Base-by-base conservation (phyloP, 805 yeast species). In the Candida multigemmis region DNA sequence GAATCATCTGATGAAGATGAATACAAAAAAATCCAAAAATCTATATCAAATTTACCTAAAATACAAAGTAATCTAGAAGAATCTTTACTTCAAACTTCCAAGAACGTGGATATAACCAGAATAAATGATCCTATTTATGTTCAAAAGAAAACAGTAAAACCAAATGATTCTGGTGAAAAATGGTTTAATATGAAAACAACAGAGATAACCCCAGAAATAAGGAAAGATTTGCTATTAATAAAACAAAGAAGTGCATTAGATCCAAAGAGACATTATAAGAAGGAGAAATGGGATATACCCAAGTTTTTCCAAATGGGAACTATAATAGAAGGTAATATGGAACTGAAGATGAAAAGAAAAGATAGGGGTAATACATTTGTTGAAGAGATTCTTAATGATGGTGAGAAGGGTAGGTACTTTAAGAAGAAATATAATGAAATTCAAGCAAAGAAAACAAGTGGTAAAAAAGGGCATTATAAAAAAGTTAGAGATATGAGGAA, bases 201-300 rank as follows among this genome's bases (percentile, higher is more conserved):
- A 5, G 91, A 81, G 40, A 53, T 82, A 34, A 81, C 93, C 7
- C 74, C 78, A 2, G 66, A 68, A 16, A 48, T 82, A 12, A 80
- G 80, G 44, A 66, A 94, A 33, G 97, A 91, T 49, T 48, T 91
- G 40, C 61, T 74, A 44, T 56, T 91, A 10, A 63, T 91, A 33
- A 77, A 84, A 45, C 83, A 89, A 59, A 74, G 98, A 54, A 79
- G 81, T 30, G 95, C 86, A 7, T 65, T 91, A 35, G 97, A 91
- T 48, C 97, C 96, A 6, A 91, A 91, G 56, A 71, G 96, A 42
- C 95, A 85, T 55, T 91, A 91, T 56, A 85, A 83, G 55, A 84
- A 83, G 50, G 91, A 80, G 33, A 75, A 75, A 35, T 79, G 86
- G 80, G 67, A 65, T 26, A 65, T 68, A 6, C 89, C 94, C 24